Evolutionary conservation across 2,329 filamentous ascomycete species (phyloP).

Genomic region (Monosporascus sp.): DNA sequence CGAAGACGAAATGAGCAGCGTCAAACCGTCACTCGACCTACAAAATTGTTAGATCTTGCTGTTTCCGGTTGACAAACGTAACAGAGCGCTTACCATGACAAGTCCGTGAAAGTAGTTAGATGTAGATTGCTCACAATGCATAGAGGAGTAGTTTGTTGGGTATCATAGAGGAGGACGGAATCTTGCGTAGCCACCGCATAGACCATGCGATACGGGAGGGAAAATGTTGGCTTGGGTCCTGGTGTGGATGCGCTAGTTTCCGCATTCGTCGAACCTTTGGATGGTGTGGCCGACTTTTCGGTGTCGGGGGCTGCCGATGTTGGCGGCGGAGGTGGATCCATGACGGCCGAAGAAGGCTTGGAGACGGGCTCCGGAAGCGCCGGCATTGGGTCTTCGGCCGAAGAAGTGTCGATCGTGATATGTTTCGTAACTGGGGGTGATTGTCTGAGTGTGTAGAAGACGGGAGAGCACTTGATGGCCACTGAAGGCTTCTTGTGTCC

Average conservation of each 20-base stretch:
- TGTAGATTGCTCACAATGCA: constrained; percentile 96
- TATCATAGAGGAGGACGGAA: constrained; percentile 91
- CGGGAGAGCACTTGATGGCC: constrained; percentile 87
- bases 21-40: constrained; percentile 71
- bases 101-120: constrained; percentile 93
- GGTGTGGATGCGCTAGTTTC: constrained; percentile 47
- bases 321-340: constrained; percentile 76
- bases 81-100: constrained; percentile 69
- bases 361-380: constrained; percentile 78
- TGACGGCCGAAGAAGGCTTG: constrained; percentile 56
- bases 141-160: constrained; percentile 88
- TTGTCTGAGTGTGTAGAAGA: constrained; percentile 78
- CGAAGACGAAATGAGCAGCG: constrained; percentile 90
- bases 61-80: background rate
- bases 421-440: constrained; percentile 67
- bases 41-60: constrained; percentile 22
- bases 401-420: constrained; percentile 92
- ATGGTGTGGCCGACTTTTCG: constrained; percentile 46
- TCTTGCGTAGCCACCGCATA: constrained; percentile 98
- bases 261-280: constrained; percentile 38
- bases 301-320: constrained; percentile 41
- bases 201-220: constrained; percentile 85
- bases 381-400: constrained; percentile 75
- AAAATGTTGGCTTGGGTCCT: constrained; percentile 68
- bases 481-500: constrained; percentile 98